These are phyloP conservation scores for Ammopiptanthus mongolicus DNA, from an alignment of 306 rosid species.

Conservation along the genomic window DNA sequence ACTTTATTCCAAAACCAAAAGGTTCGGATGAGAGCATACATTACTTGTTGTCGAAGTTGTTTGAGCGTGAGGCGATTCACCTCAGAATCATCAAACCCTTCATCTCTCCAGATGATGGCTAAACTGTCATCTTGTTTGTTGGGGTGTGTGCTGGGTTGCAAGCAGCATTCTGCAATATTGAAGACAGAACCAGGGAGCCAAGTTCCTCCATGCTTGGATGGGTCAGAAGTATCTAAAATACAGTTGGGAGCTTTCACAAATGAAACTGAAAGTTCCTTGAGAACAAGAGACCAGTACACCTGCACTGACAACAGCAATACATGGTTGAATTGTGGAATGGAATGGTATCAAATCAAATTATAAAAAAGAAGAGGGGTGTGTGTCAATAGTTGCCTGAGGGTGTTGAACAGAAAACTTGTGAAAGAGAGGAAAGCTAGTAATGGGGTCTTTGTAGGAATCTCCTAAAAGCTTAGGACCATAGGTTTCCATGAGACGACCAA, in stretches of 20 bases:
- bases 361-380: background rate
- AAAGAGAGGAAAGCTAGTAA: constrained; percentile 58
- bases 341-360: background rate
- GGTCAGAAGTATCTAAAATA: constrained; percentile 56
- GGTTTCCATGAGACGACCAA: constrained; percentile 68
- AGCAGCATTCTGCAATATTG: constrained; percentile 82
- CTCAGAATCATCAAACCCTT: constrained; percentile 53
- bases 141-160: constrained; percentile 47
- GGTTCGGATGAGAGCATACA: constrained; percentile 41
- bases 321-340: background rate
- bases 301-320: constrained; percentile 9
- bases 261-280: constrained; percentile 63
- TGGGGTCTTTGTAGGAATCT: constrained; percentile 64
- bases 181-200: constrained; percentile 76
- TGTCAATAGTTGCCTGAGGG: constrained; percentile 41
- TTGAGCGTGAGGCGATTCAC: constrained; percentile 55
- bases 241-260: constrained; percentile 52
- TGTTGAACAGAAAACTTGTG: constrained; percentile 55
- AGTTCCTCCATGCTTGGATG: constrained; percentile 47
- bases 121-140: constrained; percentile 48
- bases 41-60: constrained; percentile 75
- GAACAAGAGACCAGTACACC: constrained; percentile 77
- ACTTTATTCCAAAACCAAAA: background rate
- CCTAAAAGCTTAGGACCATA: constrained; percentile 61
- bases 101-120: constrained; percentile 83